Evolutionary conservation across 352 stramenopile species (phyloP).

Genomic region (Pythium vanterpoolii): DNA sequence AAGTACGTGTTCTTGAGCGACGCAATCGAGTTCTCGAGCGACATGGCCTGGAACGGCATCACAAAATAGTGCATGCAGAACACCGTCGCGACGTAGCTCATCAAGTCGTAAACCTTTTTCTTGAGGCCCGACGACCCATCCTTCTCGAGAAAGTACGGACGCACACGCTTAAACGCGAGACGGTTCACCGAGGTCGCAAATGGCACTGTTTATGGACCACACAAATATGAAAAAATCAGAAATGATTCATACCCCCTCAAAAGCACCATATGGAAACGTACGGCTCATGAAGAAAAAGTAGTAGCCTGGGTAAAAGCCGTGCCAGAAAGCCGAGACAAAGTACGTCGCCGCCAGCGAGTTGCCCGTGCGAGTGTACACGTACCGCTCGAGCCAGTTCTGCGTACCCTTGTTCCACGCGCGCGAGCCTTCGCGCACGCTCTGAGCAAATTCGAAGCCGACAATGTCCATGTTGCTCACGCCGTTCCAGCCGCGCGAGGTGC

Average conservation of each 20-base stretch:
- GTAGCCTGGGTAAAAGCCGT: conserved; percentile 97
- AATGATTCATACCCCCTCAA: not conserved
- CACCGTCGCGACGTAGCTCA: conserved; percentile 49
- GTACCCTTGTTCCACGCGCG: conserved; percentile 97
- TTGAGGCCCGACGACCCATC: conserved; percentile 38
- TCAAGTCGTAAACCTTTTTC: conserved; percentile 62
- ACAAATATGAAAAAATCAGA: no score
- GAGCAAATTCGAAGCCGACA: conserved; percentile 91
- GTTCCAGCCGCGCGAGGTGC: conserved; percentile 89
- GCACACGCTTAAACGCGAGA: conserved; percentile 57
- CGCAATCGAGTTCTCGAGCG: conserved; percentile 59
- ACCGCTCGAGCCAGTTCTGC: conserved; percentile 92
- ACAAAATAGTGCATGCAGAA: conserved; percentile 72
- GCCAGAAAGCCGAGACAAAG: conserved; percentile 93
- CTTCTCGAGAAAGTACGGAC: conserved; percentile 58
- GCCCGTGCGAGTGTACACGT: conserved; percentile 93
- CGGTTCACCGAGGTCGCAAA: conserved; percentile 68
- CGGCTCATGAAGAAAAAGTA: conserved; percentile 93
- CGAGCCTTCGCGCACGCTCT: conserved; percentile 87
- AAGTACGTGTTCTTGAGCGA: conserved; percentile 72
- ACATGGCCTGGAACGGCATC: conserved; percentile 73
- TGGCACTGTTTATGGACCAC: conserved; percentile 30
- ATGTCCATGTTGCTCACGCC: conserved; percentile 97
- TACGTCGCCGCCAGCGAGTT: conserved; percentile 92
- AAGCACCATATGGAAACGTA: not conserved